phyloP scores from a whole-genome alignment of 768 basidiomycete genomes.

The Tephrocybe rancida region DNA sequence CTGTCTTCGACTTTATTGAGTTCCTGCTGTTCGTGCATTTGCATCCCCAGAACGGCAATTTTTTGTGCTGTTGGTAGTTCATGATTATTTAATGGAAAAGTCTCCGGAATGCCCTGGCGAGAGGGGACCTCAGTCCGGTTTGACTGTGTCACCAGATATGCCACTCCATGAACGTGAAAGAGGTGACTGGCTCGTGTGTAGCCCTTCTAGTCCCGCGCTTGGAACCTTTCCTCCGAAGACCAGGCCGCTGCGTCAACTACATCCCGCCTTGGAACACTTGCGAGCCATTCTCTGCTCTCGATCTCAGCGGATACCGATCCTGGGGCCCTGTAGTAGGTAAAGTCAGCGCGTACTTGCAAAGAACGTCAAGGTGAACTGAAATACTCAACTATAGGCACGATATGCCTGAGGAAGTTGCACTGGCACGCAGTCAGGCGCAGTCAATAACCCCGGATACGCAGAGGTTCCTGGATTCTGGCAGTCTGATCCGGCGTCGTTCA shows the following conservation, averaged over 20 bases:
- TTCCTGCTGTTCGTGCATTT: no score
- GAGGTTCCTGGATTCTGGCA: conserved; percentile 11
- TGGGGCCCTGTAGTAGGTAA: conserved; percentile 6
- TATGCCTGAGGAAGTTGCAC: conserved; percentile 10
- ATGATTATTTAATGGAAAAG: no score
- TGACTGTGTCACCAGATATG: no score
- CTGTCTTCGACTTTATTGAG: no score
- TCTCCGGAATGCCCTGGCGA: no score
- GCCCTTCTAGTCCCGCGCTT: no score
- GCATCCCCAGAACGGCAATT: no score
- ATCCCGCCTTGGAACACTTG: conserved; percentile 11
- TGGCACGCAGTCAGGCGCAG: conserved; percentile 5
- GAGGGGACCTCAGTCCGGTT: no score
- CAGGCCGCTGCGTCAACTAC: background rate
- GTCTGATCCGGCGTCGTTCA: conserved; percentile 10
- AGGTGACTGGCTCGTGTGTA: no score
- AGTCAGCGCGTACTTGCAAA: background rate
- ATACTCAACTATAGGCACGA: background rate
- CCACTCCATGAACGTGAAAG: no score
- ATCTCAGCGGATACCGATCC: conserved; percentile 9
- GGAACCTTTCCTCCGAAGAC: no score
- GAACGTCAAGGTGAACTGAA: background rate
- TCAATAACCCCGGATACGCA: conserved; percentile 5
- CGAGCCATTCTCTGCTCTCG: conserved; percentile 9
- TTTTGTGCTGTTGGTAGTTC: no score